Evolutionary conservation across 2,329 filamentous ascomycete genomes (phyloP), one percentile per base, ranked within the genome.

Genomic region (Trichoderma breve): DNA sequence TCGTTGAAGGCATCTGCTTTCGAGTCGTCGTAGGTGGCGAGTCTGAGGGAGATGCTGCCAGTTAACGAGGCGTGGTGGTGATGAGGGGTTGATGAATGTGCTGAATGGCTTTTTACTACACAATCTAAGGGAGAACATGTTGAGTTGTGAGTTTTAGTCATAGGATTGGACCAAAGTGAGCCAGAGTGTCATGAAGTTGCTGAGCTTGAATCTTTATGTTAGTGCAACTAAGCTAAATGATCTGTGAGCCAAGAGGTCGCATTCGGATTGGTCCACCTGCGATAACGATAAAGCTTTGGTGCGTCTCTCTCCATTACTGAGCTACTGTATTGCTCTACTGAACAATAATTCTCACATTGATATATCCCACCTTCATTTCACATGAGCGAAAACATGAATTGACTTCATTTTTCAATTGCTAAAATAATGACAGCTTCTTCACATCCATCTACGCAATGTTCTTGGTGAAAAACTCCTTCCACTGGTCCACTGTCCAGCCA

Each of bases 391-490:
- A 12, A 6, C 4, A 51, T 21, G 8, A 12, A 24, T 51, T 24
- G n/a, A 51, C 1, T 24, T 51, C 11, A 24, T 24, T 3, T 51
- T 51, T 51, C 11, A 5, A 24, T 51, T 51, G n/a, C n/a, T 21
- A 51, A 51, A 11, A 12, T 9, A 6, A 3, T 21, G n/a, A 47
- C 43, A 21, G 8, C 7, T 21, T 12, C 18, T 51, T 15, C 57
- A 62, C 30, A 11, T 26, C 34, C 69, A 68, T 28, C 78, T 78
- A 87, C 65, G 81, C 83, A 21, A 87, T 80, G 72, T 84, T 88
- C 81, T 88, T 86, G 36, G 86, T 85, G 79, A 97, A 81, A 92
- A 92, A 98, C 82, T 94, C 91, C 78, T 91, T 86, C 95, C 95
- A 98, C 83, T 97, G 92, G 72, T 92, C 89, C 76, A 86, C 86